Evolutionary conservation across 257 asterid genomes (phyloP), one percentile per base, ranked within the genome.

Genomic region (Fraxinus anomala): DNA sequence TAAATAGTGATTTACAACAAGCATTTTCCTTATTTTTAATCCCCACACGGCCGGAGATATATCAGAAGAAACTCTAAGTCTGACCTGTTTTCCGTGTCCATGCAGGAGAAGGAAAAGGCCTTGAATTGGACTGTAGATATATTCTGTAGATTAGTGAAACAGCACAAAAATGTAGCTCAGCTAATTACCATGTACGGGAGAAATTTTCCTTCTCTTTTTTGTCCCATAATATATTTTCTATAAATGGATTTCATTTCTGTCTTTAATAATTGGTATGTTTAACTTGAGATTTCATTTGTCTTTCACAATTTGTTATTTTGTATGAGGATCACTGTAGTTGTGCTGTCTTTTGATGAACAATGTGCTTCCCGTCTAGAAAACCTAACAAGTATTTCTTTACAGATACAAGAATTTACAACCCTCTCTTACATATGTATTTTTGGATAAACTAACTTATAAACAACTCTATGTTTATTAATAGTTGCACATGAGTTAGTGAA

Each of bases 51-150:
- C 19, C 8, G 1, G 69, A 63, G 36, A 24, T 26, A 12, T 12
- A 26, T 63, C 33, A 63, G 33, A 63, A 63, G n/a, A 63, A 23
- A 63, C 69, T 63, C 9, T 47, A 3, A 56, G 21, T 63, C 71
- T 86, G 26, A 80, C 76, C 72, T 51, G 51, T 76, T 83, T 80
- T 83, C 68, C 76, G 49, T 85, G 82, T 80, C 77, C 31, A 79
- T 84, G 87, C 97, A 96, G 99, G 97, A 93, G 84, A 96, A 96
- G 91, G 99, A 96, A 88, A 92, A 83, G 85, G 94, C 98, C 87
- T 87, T 96, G 92, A 93, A 91, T 84, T 86, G 89, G 94, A 87
- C 98, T 51, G 86, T 96, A 81, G 97, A 96, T 85, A 86, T 87
- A 81, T 93, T 96, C 91, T 96, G 99, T 93, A 92, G 95, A 93